Conservation (phyloP, 2,329 filamentous ascomycete species). For the Davidsoniella neocaledoniae region DNA sequence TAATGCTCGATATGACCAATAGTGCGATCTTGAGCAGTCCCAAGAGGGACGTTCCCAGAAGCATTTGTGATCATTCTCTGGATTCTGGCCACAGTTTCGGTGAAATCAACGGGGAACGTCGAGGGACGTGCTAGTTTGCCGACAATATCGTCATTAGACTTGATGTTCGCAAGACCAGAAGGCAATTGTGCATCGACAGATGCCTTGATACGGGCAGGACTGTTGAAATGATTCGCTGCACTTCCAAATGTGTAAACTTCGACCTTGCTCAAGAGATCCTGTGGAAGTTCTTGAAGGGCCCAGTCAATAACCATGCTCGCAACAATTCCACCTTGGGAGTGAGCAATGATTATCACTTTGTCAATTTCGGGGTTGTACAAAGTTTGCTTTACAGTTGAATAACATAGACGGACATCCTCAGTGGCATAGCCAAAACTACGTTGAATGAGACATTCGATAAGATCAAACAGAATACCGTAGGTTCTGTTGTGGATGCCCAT, state of each 20-base stretch:
- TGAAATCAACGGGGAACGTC: conserved; percentile 14
- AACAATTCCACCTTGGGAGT: conserved; percentile 65
- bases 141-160: neutral
- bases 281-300: conserved; percentile 54
- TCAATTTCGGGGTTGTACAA: conserved; percentile 44
- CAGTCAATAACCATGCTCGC: conserved; percentile 59
- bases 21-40: conserved; percentile 23
- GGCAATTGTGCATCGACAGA: neutral
- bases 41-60: conserved; percentile 10
- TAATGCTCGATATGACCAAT: conserved; percentile 69
- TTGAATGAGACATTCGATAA: conserved; percentile 63
- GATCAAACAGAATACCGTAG: conserved; percentile 56
- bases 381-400: conserved; percentile 42
- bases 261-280: conserved; percentile 47
- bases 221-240: conserved; percentile 70
- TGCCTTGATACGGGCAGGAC: conserved; percentile 28
- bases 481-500: conserved; percentile 63
- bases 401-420: conserved; percentile 45
- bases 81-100: conserved; percentile 20
- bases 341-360: conserved; percentile 58
- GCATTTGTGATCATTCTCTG: conserved; percentile 21
- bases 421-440: conserved; percentile 60
- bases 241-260: conserved; percentile 68
- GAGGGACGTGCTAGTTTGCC: conserved; percentile 14
- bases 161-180: neutral